Conservation (phyloP, 176 grass and related monocot genomes). For the Raddia guianensis region DNA sequence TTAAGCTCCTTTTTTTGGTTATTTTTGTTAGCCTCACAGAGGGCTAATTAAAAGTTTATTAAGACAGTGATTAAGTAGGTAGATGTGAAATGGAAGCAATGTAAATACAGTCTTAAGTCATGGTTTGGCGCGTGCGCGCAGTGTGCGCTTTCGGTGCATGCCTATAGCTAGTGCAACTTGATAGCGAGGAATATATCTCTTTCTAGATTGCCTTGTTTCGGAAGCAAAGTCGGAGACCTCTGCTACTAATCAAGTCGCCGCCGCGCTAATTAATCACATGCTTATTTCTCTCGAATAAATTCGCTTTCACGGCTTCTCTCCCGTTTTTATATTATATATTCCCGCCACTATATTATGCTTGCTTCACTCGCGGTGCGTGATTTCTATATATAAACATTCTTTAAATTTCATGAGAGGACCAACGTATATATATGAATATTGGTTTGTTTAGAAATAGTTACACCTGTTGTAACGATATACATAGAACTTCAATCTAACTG, state of each 20-base stretch:
- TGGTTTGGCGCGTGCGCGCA: not conserved
- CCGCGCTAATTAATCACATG: slow-evolving; percentile 21
- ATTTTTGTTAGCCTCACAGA: slow-evolving; percentile 38
- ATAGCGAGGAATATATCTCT: slow-evolving; percentile 39
- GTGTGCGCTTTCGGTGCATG: slow-evolving; percentile 31
- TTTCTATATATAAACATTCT: too few species aligned
- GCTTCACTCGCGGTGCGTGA: too few species aligned
- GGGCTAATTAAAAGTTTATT: slow-evolving; percentile 38
- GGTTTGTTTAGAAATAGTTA: too few species aligned
- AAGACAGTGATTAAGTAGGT: slow-evolving; percentile 1
- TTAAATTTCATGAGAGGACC: too few species aligned
- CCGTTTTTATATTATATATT: too few species aligned
- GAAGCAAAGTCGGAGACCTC: slow-evolving; percentile 48
- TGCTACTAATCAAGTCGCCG: slow-evolving; percentile 8
- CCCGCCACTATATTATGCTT: too few species aligned
- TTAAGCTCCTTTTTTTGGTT: not conserved
- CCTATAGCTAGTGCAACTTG: slow-evolving; percentile 1
- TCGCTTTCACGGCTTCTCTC: not conserved
- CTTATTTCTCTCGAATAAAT: not conserved
- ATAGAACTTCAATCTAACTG: too few species aligned
- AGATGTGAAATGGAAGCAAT: not conserved
- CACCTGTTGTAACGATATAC: too few species aligned
- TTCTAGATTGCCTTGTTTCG: slow-evolving; percentile 40
- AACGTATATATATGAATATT: too few species aligned
- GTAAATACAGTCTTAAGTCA: not conserved